A percentile compares a stretch with the other conserved stretches of the same genome.
phyloP scores from a whole-genome alignment of 2,329 filamentous ascomycete genomes.

The Lachnellula hyalina region DNA sequence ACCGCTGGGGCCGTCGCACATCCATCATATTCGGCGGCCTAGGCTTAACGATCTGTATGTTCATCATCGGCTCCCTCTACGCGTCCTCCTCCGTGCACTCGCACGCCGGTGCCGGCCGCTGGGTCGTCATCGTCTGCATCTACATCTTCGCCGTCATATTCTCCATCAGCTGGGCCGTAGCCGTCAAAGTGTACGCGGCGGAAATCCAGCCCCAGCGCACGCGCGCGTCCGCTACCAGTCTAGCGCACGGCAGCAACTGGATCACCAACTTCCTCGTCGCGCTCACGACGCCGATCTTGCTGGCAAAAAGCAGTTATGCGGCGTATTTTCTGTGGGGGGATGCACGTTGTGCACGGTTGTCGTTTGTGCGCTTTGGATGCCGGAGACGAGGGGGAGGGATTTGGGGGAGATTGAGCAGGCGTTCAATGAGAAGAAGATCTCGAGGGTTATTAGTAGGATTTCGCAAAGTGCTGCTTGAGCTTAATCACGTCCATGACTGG shows the following conservation, averaged over 20 bases:
- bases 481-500: too few relatives aligned
- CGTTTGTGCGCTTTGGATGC: conserved; percentile 21
- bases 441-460: too few relatives aligned
- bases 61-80: conserved; percentile 50
- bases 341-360: conserved; percentile 34
- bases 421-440: conserved; percentile 9
- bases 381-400: conserved; percentile 28
- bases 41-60: conserved; percentile 43
- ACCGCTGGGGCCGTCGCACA: conserved; percentile 51
- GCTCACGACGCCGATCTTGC: conserved; percentile 31
- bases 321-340: conserved; percentile 30
- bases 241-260: conserved; percentile 34
- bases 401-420: conserved; percentile 23
- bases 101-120: conserved; percentile 36
- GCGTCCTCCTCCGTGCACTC: conserved; percentile 41
- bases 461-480: too few relatives aligned
- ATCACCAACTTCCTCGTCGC: conserved; percentile 29
- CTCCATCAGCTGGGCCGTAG: conserved; percentile 48
- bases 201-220: conserved; percentile 54
- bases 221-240: conserved; percentile 47
- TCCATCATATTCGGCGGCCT: conserved; percentile 50
- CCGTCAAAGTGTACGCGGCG: conserved; percentile 49
- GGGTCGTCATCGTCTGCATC: conserved; percentile 46
- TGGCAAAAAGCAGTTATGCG: conserved; percentile 21
- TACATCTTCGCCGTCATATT: conserved; percentile 45